Evolutionary conservation across 805 yeast species (phyloP), one percentile per base, ranked within the genome.

Genomic region (Blastobotrys muscicola): DNA sequence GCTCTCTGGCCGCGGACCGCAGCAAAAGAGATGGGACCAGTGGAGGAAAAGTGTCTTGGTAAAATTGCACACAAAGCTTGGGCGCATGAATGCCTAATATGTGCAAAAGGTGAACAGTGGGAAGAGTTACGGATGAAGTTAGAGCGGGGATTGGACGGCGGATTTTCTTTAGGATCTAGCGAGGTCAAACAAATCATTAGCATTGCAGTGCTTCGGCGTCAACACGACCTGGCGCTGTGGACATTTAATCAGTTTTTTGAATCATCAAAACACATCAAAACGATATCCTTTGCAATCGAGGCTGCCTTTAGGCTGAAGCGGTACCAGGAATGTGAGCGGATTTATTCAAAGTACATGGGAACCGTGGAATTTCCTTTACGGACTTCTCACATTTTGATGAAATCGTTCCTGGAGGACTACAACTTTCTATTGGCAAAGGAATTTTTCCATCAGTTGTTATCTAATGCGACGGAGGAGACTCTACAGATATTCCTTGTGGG

Each of bases 371-470:
- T 43, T 31, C 37, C 43, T 9, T 29, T 38, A 3, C 16, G 41
- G 10, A 39, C 47, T 9, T 33, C 37, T 32, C 48, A 44, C 31
- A 36, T 43, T 2, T 38, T 47, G 33, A 38, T 50, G 11, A 31
- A 42, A 30, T 42, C 38, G 33, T 50, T 46, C 29, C 36, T 49
- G 20, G 44, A 44, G 9, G 43, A 49, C 35, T 33, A 43, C 34
- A 44, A 50, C 29, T 36, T 50, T 32, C 41, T 47, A 4, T 46
- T 43, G n/a, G 54, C 52, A 2, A 33, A 32, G 38, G 50, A 47
- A 14, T 46, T 50, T 37, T 33, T 48, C 11, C 39, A 46, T 11
- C 50, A 50, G 16, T 35, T 50, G 29, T 41, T 46, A 42, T 29
- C 32, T 12, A 11, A n/a, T 8, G 39, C 41, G n/a, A 38, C 32